phyloP scores from a whole-genome alignment of 768 basidiomycete species.

The Boletus rex-veris region DNA sequence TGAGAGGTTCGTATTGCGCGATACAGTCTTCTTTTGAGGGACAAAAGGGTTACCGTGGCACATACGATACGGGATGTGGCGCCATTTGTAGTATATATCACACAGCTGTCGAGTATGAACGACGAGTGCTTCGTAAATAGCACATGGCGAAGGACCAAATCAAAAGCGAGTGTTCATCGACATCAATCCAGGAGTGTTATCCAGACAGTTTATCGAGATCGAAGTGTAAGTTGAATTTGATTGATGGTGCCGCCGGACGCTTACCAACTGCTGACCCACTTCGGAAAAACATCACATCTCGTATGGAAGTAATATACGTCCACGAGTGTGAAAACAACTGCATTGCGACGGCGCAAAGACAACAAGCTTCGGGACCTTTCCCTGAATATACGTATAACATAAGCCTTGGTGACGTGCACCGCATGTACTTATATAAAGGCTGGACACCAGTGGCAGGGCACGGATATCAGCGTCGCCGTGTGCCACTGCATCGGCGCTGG shows the following conservation, averaged over 20 bases:
- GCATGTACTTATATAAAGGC: constrained; percentile 1
- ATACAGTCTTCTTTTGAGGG: constrained; percentile 65
- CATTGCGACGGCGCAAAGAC: constrained; percentile 6
- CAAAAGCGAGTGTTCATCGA: background rate
- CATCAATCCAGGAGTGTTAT: background rate
- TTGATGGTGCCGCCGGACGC: constrained; percentile 12
- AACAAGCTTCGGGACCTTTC: constrained; percentile 3
- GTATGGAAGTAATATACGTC: constrained; percentile 4
- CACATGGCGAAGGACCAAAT: constrained; percentile 4
- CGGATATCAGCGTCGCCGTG: background rate
- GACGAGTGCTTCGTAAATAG: background rate
- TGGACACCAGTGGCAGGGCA: background rate
- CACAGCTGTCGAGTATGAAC: background rate
- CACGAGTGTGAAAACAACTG: constrained; percentile 7
- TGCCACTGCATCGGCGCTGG: constrained; percentile 4
- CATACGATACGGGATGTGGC: background rate
- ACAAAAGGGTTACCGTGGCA: background rate
- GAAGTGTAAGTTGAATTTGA: constrained; percentile 9
- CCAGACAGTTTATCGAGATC: constrained; percentile 7
- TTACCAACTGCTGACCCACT: background rate
- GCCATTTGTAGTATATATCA: background rate
- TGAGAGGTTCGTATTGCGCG: constrained; percentile 59
- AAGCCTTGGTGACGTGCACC: background rate
- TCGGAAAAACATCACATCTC: constrained; percentile 4
- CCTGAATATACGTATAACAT: constrained; percentile 11